Evolutionary conservation across 169 alveolate genomes (phyloP).

Genomic region (Plasmodium gonderi): DNA sequence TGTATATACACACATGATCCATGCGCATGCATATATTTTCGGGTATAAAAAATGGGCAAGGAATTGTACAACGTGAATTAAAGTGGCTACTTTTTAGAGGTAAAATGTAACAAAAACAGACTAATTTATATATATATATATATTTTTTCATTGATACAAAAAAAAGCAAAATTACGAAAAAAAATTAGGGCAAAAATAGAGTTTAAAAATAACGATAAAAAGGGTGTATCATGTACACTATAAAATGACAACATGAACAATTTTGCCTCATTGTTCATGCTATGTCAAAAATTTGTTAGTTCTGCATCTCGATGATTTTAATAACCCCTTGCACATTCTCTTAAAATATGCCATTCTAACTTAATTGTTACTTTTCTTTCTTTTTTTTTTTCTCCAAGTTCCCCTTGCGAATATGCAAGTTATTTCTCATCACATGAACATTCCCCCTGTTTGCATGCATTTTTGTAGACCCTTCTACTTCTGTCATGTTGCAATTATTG

Average conservation of each 20-base stretch:
- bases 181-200: not conserved
- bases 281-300: not conserved
- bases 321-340: not conserved
- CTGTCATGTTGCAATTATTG: not conserved
- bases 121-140: not conserved
- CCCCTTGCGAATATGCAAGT: not conserved
- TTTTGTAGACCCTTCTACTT: not conserved
- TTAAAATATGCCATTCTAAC: not conserved
- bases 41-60: not conserved
- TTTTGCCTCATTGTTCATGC: not conserved
- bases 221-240: not conserved
- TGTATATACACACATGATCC: not conserved
- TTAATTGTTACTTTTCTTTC: not conserved
- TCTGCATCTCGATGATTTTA: not conserved
- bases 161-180: constrained; percentile 1
- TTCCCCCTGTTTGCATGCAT: not conserved
- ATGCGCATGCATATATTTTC: not conserved
- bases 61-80: not conserved
- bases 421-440: constrained; percentile 1
- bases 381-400: constrained; percentile 1
- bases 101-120: not conserved
- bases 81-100: not conserved
- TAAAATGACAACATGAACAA: not conserved
- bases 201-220: not conserved
- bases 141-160: not conserved